Evolutionary conservation across 1,284 basidiomycete genomes (phyloP), one percentile per base, ranked within the genome.

Genomic region (Ceratobasidium papillatum): DNA sequence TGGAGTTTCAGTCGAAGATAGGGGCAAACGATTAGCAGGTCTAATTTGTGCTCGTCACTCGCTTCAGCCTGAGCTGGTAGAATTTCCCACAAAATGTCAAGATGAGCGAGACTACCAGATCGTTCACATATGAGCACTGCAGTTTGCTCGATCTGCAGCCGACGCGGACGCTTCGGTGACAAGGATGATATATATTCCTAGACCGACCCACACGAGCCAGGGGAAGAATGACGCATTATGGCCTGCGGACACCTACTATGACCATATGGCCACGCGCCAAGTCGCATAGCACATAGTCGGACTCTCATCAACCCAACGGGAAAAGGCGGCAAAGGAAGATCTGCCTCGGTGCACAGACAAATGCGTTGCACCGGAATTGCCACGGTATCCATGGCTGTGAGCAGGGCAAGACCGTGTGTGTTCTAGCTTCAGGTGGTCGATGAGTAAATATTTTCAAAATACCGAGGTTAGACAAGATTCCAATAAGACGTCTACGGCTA

Each of bases 71-170:
- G 19, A n/a, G 36, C 7, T 25, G 12, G 41, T 25, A 22, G 36
- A 41, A 62, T 61, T 72, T 72, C 68, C 38, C 68, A 72, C 68
- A 72, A 56, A 43, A 51, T 72, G 58, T 72, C 68, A 72, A 71
- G 56, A 61, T 72, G 68, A 8, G 30, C 47, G 54, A 25, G 19
- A 34, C 52, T 19, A 47, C 45, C 11, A 47, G 45, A 47, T 47
- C 45, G 45, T n/a, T 9, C 11, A 17, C 45, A 47, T 19, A 47
- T 19, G 11, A 9, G 45, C 45, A 47, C 45, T 12, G 45, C 45
- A 47, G 14, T 7, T 7, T 47, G 19, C 19, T 47, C 45, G 45
- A 19, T 47, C 45, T 7, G 9, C 11, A 19, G 54, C 11, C 38
- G 66, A 45, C 41, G 14, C 27, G 43, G n/a, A 45, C 14, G 66